These are phyloP conservation scores for Tulasnella sp. DNA, from an alignment of 768 basidiomycete species.

Conservation along the genomic window DNA sequence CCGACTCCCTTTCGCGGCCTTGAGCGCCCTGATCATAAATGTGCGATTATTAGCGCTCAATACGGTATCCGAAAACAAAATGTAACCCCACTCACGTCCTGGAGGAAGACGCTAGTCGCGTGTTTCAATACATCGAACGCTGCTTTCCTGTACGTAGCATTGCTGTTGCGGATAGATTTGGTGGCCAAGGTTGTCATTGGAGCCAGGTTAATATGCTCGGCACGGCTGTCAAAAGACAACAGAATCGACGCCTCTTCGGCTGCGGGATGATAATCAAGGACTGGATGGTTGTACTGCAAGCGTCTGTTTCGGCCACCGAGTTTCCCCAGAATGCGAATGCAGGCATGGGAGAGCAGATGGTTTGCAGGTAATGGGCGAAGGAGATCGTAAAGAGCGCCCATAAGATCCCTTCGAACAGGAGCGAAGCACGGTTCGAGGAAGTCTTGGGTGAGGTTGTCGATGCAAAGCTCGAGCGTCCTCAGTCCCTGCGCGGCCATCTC, in stretches of 20 bases:
- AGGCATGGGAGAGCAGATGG: constrained; percentile 88
- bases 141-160: constrained; percentile 41
- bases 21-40: constrained; percentile 54
- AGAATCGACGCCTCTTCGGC: constrained; percentile 66
- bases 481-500: constrained; percentile 95
- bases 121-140: constrained; percentile 55
- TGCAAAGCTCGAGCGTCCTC: constrained; percentile 95
- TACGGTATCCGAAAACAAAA: constrained; percentile 9
- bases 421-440: constrained; percentile 95
- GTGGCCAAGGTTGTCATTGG: constrained; percentile 64
- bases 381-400: constrained; percentile 89
- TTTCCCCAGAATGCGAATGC: constrained; percentile 94
- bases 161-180: constrained; percentile 52
- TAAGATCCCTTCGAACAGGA: constrained; percentile 87
- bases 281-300: constrained; percentile 74
- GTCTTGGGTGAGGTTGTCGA: constrained; percentile 96
- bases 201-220: constrained; percentile 61
- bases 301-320: constrained; percentile 91
- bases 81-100: constrained; percentile 53
- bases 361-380: constrained; percentile 85
- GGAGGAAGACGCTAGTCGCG: constrained; percentile 63
- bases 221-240: constrained; percentile 67
- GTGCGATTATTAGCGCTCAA: neutral
- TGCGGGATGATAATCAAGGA: constrained; percentile 64
- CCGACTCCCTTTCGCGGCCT: constrained; percentile 67